Percentiles rank a stretch among this genome's conserved stretches.
Conservation (phyloP, 2,329 filamentous ascomycete genomes). For the Hypomyces perniciosus region DNA sequence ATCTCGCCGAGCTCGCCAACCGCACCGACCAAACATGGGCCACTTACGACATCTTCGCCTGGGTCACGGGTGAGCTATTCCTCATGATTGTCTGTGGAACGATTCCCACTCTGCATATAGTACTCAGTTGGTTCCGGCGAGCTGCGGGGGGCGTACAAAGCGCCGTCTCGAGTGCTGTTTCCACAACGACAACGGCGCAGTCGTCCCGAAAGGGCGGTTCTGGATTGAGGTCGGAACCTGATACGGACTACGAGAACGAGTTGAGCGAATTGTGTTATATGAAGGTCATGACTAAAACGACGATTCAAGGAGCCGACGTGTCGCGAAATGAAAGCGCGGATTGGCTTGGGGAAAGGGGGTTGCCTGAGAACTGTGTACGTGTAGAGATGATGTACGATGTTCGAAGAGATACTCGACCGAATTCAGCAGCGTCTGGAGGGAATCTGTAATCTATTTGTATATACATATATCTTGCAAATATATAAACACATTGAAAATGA, state of each 20-base stretch:
- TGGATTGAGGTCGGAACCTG: conserved; percentile 2
- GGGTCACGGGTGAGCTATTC: conserved; percentile 20
- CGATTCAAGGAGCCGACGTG: conserved; percentile 8
- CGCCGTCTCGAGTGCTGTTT: background rate
- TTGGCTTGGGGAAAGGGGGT: conserved; percentile 8
- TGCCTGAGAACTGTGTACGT: conserved; percentile 9
- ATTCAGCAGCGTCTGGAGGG: conserved; percentile 6
- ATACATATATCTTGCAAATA: background rate
- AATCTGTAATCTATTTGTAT: background rate
- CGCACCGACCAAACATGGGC: conserved; percentile 20
- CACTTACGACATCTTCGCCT: conserved; percentile 18
- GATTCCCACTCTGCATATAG: conserved; percentile 15
- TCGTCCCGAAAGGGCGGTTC: conserved; percentile 4
- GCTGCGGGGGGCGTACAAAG: conserved; percentile 6
- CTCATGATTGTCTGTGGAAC: conserved; percentile 20
- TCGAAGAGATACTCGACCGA: conserved; percentile 11
- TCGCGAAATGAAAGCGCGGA: conserved; percentile 9
- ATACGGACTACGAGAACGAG: conserved; percentile 9
- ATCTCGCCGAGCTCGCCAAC: conserved; percentile 17
- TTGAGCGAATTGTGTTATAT: conserved; percentile 12
- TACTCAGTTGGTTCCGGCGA: conserved; percentile 13
- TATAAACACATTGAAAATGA: background rate
- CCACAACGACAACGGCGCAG: background rate
- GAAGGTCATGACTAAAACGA: conserved; percentile 15
- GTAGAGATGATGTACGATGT: conserved; percentile 16